phyloP scores from a whole-genome alignment of 257 asterid genomes.

The Solanum etuberosum region DNA sequence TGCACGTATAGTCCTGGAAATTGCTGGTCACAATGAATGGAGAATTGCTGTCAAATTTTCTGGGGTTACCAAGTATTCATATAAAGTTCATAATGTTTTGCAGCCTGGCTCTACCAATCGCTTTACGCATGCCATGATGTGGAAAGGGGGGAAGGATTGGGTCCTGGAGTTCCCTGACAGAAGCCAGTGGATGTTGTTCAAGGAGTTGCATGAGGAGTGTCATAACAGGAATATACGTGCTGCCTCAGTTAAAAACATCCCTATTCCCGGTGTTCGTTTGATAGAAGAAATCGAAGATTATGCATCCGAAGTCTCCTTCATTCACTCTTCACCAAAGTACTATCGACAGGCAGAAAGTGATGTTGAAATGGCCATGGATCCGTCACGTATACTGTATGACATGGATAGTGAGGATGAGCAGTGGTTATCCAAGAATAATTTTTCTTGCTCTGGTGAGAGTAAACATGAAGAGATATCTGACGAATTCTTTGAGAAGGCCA shows the following conservation, averaged over 20 bases:
- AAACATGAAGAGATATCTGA: constrained; percentile 42
- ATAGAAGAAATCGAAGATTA: constrained; percentile 52
- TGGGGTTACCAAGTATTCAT: constrained; percentile 60
- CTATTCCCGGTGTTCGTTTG: constrained; percentile 86
- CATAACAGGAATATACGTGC: constrained; percentile 87
- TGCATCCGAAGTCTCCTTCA: constrained; percentile 39
- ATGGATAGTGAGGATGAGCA: constrained; percentile 93
- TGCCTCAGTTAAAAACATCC: constrained; percentile 85
- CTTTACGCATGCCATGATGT: constrained; percentile 94
- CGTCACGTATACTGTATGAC: constrained; percentile 60
- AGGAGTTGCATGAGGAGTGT: constrained; percentile 95
- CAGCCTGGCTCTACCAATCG: constrained; percentile 92
- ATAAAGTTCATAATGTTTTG: constrained; percentile 59
- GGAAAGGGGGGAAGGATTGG: constrained; percentile 99
- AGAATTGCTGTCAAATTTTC: constrained; percentile 68
- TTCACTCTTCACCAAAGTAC: constrained; percentile 47
- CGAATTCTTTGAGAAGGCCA: constrained; percentile 60
- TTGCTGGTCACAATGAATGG: constrained; percentile 79
- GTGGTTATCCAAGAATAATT: constrained; percentile 39
- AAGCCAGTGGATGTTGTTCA: constrained; percentile 83
- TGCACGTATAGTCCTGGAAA: constrained; percentile 58
- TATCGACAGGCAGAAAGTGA: constrained; percentile 73
- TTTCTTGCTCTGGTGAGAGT: constrained; percentile 5
- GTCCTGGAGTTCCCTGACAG: constrained; percentile 84
- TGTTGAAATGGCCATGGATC: constrained; percentile 87